Evolutionary conservation across 257 asterid species (phyloP).

Genomic region (Solanum chiquidenum): DNA sequence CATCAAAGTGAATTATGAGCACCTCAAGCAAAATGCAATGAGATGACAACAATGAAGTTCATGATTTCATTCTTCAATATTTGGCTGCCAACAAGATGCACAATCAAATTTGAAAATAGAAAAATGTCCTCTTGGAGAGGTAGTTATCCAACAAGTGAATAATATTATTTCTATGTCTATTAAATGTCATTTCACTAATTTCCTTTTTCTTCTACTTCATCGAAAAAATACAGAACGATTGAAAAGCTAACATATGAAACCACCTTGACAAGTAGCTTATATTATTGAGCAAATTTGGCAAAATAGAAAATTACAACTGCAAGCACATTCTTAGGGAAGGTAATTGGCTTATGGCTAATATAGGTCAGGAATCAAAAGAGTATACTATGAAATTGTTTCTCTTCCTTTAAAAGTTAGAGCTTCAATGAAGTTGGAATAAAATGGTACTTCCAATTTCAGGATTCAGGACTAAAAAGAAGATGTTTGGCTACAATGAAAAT

Average conservation of each 20-base stretch:
- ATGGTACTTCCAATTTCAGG: too few relatives aligned
- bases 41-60: neutral
- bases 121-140: neutral
- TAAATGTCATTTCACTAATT: neutral
- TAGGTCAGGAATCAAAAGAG: too few relatives aligned
- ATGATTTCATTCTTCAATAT: neutral
- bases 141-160: neutral
- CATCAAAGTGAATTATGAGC: neutral
- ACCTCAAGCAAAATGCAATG: neutral
- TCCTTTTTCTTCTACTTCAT: neutral
- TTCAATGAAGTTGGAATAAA: too few relatives aligned
- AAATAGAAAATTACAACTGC: neutral
- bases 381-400: neutral
- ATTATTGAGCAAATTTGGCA: neutral
- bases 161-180: neutral
- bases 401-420: neutral
- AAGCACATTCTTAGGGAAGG: neutral
- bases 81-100: neutral
- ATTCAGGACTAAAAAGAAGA: too few relatives aligned
- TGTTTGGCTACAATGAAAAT: too few relatives aligned
- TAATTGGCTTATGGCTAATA: neutral
- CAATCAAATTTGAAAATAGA: neutral
- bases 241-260: neutral
- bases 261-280: neutral
- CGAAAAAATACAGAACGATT: neutral